Evolutionary conservation across 2,329 filamentous ascomycete species (phyloP), one percentile per base, ranked within the genome.

Genomic region (Blastomyces parvus): DNA sequence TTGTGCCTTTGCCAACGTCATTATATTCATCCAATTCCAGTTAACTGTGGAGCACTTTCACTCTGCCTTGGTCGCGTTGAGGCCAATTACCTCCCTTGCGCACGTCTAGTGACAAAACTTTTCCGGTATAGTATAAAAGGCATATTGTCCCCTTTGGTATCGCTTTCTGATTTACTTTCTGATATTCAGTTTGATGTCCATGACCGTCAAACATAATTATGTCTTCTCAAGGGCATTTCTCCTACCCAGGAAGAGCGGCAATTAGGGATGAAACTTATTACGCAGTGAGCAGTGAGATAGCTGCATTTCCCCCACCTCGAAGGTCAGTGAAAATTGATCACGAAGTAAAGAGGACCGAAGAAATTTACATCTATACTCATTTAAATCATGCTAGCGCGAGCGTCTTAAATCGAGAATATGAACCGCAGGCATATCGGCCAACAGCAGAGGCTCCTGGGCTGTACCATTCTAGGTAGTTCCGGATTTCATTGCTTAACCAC

Each of bases 281-380:
- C 52, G 60, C 65, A 7, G 62, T 57, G 33, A 62, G 62, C 33
- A 62, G 60, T 40, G 64, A 63, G 53, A 58, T 63, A 52, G 44
- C 56, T 50, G 58, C 62, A 48, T 66, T 67, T 48, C 64, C 65
- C n/a, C 64, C 65, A 62, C 62, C 64, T 42, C 65, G 64, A 63
- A 67, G 64, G 66, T 67, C 36, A 64, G 64, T 64, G 56, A 36
- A 42, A 62, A 27, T 56, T 33, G 38, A 42, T 50, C 57, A 30
- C 44, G 19, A 25, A 42, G 50, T n/a, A n/a, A 30, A 46, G 30
- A n/a, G 17, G 36, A 38, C 22, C n/a, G 27, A 42, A 63, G 27
- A 33, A 42, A 33, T 42, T 19, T 52, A 52, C 36, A 61, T 44
- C 9, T 33, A 36, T 64, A 61, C 65, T 66, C 52, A 66, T 59